Evolutionary conservation across 169 alveolate species (phyloP), one percentile per base, ranked within the genome.

Genomic region (Theileria parva): DNA sequence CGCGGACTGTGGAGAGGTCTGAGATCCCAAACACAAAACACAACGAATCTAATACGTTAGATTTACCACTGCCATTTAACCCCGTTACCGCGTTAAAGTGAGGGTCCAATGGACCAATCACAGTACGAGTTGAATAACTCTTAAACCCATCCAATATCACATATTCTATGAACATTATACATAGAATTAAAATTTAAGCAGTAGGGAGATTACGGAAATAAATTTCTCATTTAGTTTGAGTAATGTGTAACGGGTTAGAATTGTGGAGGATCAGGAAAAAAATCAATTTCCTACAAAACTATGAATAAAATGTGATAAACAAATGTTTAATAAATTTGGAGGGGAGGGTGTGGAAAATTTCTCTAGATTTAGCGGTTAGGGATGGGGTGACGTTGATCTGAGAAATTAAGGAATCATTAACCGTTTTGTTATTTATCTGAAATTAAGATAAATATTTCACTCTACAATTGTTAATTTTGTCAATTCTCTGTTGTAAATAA

Each of bases 81-180:
- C 99, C 99, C 27, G 99, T 98, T 65, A 98, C 97, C 15, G 99
- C 99, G 88, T 98, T 98, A 94, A 98, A 98, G 77, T 96, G 97
- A n/a, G 97, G 95, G 79, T 97, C 98, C 39, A 97, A 94, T 17
- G 95, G 98, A 28, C 93, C 93, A 9, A 97, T 91, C 34, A 92
- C 95, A 19, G 99, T 97, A 71, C 96, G 87, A 13, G 87, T 78
- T n/a, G 98, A 95, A 84, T 96, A 97, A 64, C 98, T 95, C 89
- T 98, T 98, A 86, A 98, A 98, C 32, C 99, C 99, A 50, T 98
- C 99, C 12, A 98, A 81, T 28, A 95, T 94, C 70, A 98, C 95
- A 85, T 96, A 97, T 50, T 93, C 97, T 66, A 98, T 97, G 85
- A 95, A 91, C 99, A 98, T 98, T 79, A 80, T 83, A n/a, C n/a